Percentiles rank a stretch among this genome's conserved stretches.
Evolutionary conservation across 1,284 basidiomycete genomes (phyloP).

Genomic region (Cerrena zonata): DNA sequence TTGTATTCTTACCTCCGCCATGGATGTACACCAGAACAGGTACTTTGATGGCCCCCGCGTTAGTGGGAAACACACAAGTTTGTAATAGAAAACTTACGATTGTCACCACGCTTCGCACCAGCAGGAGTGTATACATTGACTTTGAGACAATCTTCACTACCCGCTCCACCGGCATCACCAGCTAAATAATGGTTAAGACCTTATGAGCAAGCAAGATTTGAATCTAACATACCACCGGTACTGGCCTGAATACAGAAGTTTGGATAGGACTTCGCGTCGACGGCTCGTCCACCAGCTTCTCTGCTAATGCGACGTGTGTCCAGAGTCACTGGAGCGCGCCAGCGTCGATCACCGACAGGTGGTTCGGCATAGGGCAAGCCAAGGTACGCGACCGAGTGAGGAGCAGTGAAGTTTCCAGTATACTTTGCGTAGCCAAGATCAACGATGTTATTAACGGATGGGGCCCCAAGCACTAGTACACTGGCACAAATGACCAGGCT

Average conservation of each 20-base stretch:
- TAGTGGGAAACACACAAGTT: neutral
- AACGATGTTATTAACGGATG: slow-evolving; percentile 15
- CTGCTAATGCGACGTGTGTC: slow-evolving; percentile 30
- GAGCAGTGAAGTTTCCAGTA: slow-evolving; percentile 44
- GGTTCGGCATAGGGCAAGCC: slow-evolving; percentile 43
- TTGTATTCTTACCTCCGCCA: slow-evolving; percentile 43
- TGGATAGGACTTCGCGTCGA: slow-evolving; percentile 47
- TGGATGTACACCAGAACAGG: slow-evolving; percentile 67
- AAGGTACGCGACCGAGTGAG: slow-evolving; percentile 50
- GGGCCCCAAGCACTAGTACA: slow-evolving; percentile 6
- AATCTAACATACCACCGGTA: slow-evolving; percentile 36
- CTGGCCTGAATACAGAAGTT: slow-evolving; percentile 55
- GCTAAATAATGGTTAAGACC: slow-evolving; percentile 19
- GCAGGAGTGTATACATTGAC: slow-evolving; percentile 38
- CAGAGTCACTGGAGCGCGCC: slow-evolving; percentile 32
- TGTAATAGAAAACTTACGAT: slow-evolving; percentile 19
- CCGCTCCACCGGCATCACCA: slow-evolving; percentile 53
- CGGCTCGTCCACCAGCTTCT: slow-evolving; percentile 31
- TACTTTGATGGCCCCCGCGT: slow-evolving; percentile 27
- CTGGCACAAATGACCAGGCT: neutral
- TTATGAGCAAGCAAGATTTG: neutral
- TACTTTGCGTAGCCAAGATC: slow-evolving; percentile 33
- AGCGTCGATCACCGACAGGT: slow-evolving; percentile 33
- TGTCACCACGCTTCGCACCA: slow-evolving; percentile 26
- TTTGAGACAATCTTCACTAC: slow-evolving; percentile 49